These are phyloP conservation scores for Rhizopogon roseolus DNA, from an alignment of 768 basidiomycete species.

Conservation along the genomic window DNA sequence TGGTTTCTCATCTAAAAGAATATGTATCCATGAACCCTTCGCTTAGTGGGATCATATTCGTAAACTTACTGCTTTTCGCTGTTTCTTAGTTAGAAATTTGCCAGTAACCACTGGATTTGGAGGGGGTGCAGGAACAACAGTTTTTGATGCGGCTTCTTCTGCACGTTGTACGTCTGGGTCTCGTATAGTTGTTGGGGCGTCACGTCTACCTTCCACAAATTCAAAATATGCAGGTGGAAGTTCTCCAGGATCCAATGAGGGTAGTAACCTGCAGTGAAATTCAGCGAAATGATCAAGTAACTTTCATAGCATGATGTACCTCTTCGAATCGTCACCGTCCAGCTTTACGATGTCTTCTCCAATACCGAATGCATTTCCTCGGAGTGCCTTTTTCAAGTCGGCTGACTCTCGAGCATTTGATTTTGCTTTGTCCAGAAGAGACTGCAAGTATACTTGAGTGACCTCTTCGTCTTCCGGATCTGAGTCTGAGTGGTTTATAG, in stretches of 20 bases:
- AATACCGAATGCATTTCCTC: conserved; percentile 28
- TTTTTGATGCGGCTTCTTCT: conserved; percentile 46
- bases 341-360: conserved; percentile 56
- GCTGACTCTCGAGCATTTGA: conserved; percentile 39
- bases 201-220: conserved; percentile 37
- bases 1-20: conserved; percentile 52
- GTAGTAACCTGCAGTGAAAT: conserved; percentile 43
- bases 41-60: no score
- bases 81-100: conserved; percentile 64
- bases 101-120: conserved; percentile 59
- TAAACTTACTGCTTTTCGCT: conserved; percentile 60
- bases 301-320: conserved; percentile 23
- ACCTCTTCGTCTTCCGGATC: conserved; percentile 42
- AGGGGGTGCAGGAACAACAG: conserved; percentile 53
- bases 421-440: conserved; percentile 58
- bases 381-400: conserved; percentile 15
- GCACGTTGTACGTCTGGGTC: conserved; percentile 60
- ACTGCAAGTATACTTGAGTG: conserved; percentile 57
- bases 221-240: conserved; percentile 65
- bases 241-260: conserved; percentile 58
- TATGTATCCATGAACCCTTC: neutral
- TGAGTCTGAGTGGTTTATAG: conserved; percentile 20
- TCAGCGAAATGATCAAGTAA: conserved; percentile 1
- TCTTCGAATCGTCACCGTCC: conserved; percentile 29
- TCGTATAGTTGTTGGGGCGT: conserved; percentile 42